Conservation (phyloP, 768 basidiomycete genomes). For the Kwoniella sp. region DNA sequence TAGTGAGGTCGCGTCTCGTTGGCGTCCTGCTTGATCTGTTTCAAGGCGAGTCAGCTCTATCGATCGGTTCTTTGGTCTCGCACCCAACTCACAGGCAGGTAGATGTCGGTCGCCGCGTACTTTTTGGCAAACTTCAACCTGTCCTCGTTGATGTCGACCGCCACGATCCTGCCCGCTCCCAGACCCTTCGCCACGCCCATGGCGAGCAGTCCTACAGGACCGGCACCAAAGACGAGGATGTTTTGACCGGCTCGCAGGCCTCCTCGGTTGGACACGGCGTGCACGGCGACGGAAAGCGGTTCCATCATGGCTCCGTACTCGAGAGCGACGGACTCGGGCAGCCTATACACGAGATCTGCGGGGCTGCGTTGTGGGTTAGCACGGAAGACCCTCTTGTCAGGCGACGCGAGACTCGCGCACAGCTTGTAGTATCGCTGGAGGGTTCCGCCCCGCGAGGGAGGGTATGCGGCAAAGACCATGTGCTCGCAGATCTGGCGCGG, state of each 20-base stretch:
- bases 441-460: slow-evolving; percentile 80
- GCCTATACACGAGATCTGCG: slow-evolving; percentile 62
- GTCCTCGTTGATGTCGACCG: slow-evolving; percentile 60
- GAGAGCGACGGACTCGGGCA: slow-evolving; percentile 76
- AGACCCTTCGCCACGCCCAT: slow-evolving; percentile 96
- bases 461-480: slow-evolving; percentile 86
- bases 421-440: slow-evolving; percentile 79
- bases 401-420: slow-evolving; percentile 12
- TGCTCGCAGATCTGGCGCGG: slow-evolving; percentile 68
- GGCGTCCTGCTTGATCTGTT: slow-evolving; percentile 52
- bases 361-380: slow-evolving; percentile 52
- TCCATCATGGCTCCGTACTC: slow-evolving; percentile 99
- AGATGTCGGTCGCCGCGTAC: slow-evolving; percentile 74
- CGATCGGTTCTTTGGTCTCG: not conserved
- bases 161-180: slow-evolving; percentile 77
- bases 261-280: slow-evolving; percentile 76
- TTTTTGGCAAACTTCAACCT: slow-evolving; percentile 80
- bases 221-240: slow-evolving; percentile 75
- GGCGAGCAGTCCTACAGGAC: slow-evolving; percentile 77
- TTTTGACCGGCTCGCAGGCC: slow-evolving; percentile 67
- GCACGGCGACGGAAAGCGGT: slow-evolving; percentile 86
- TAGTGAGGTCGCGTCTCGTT: slow-evolving; percentile 66
- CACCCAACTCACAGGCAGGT: slow-evolving; percentile 36
- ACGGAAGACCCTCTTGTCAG: not conserved
- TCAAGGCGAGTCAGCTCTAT: not conserved